Evolutionary conservation across 129 eudicot genomes (phyloP), one percentile per base, ranked within the genome.

Genomic region (Dittrichia graveolens): DNA sequence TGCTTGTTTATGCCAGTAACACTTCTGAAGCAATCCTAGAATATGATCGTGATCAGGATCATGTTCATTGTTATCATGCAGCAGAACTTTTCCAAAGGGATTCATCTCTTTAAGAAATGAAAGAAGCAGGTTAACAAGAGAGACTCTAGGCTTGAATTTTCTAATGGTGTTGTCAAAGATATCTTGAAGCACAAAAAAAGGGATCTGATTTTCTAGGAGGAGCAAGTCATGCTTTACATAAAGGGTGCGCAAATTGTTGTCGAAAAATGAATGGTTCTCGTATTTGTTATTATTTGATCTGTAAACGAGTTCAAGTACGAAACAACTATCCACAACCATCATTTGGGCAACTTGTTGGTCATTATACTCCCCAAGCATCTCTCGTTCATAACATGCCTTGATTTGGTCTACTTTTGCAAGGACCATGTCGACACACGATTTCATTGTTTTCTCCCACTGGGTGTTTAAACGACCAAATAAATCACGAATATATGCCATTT

Each of bases 251-350:
- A 65, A 64, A 0, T 7, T 37, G 12, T 37, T 74, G 18, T 5
- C 62, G 7, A 45, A 59, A 62, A 61, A 10, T 0, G 71, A 24
- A 16, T 74, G n/a, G 2, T 5, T 8, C 3, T 15, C 10, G n/a
- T 8, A 8, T 45, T 24, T 24, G 31, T 24, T 24, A 24, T 24
- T 24, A 0, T 55, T 37, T 5, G 63, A 42, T 12, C 11, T 12
- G 5, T 12, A 57, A 43, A 57, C 1, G 31, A 56, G 31, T 57
- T 71, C 56, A 6, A 73, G 58, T 24, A 73, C 61, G 69, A 73
- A 73, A 31, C 69, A 59, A 24, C 42, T 60, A 73, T 73, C 69
- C 35, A 60, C 37, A 8, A 73, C 50, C 77, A 73, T 73, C 77
- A 60, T 73, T 47, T 45, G 12, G 7, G 67, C 76, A 57, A 71